These are phyloP conservation scores for Tardiomyces digboiensis DNA, from an alignment of 1,139 yeast species.

Conservation along the genomic window DNA sequence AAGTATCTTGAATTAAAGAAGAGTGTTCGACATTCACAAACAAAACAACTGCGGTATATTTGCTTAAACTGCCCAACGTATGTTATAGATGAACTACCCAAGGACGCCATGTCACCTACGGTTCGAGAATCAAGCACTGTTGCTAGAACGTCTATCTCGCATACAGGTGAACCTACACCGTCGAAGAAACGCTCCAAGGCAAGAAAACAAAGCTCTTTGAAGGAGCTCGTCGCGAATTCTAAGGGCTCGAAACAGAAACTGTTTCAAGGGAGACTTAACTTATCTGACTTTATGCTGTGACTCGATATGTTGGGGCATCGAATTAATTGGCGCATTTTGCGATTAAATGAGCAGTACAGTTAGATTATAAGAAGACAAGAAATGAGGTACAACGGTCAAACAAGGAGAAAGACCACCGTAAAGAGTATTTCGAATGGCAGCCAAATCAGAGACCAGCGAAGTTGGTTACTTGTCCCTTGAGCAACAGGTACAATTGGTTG, in stretches of 20 bases:
- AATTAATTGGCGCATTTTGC: no score
- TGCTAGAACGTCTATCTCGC: not conserved
- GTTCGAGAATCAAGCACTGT: no score
- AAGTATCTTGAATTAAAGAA: not conserved
- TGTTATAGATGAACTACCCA: not conserved
- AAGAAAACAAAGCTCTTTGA: slow-evolving; percentile 9
- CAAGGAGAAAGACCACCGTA: no score
- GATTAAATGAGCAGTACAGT: no score
- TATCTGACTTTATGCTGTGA: slow-evolving; percentile 1
- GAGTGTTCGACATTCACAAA: not conserved
- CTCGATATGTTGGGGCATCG: no score
- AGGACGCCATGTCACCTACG: not conserved
- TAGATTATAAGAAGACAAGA: no score
- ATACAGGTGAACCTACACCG: not conserved
- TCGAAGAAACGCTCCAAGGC: slow-evolving; percentile 11
- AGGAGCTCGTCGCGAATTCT: slow-evolving; percentile 5
- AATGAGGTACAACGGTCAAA: no score
- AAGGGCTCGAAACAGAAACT: slow-evolving; percentile 1
- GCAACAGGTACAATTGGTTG: no score
- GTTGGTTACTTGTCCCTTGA: no score
- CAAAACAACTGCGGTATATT: slow-evolving; percentile 3
- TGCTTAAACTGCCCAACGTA: slow-evolving; percentile 4
- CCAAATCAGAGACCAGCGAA: no score
- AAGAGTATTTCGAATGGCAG: no score
- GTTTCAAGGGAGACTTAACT: slow-evolving; percentile 1